These are phyloP conservation scores for Fusarium sterilihyphosum DNA, from an alignment of 2,329 filamentous ascomycete species.

Conservation along the genomic window DNA sequence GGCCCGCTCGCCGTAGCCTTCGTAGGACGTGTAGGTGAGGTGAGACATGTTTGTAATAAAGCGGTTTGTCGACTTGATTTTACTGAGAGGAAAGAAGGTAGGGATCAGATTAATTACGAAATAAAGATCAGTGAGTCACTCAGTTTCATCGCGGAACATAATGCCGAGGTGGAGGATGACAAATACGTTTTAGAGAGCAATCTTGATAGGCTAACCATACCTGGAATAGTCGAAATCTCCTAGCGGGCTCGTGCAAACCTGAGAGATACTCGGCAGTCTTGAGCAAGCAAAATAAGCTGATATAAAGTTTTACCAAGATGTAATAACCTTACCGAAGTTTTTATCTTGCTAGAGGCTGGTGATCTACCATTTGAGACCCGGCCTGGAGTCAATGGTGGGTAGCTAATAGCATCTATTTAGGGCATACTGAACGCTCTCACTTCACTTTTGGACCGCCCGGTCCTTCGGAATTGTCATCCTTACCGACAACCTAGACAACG, in stretches of 20 bases:
- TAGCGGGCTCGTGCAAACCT: too few relatives aligned
- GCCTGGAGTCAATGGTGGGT: rapidly evolving
- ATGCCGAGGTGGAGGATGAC: not conserved
- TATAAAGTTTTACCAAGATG: not conserved
- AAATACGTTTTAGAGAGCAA: rapidly evolving
- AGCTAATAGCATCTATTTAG: too few relatives aligned
- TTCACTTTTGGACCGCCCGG: too few relatives aligned
- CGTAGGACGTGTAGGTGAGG: not conserved
- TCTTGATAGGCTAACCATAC: not conserved
- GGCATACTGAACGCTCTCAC: too few relatives aligned
- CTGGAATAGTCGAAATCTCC: not conserved
- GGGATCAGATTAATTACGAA: not conserved
- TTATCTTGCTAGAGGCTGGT: too few relatives aligned
- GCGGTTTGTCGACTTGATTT: too few relatives aligned
- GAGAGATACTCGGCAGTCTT: not conserved
- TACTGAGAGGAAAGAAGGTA: too few relatives aligned
- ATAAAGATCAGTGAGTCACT: not conserved
- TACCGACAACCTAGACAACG: too few relatives aligned
- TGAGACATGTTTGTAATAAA: not conserved
- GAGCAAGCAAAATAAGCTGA: not conserved
- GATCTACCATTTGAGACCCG: too few relatives aligned
- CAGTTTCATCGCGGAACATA: not conserved
- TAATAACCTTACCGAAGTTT: too few relatives aligned
- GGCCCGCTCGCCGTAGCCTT: not conserved
- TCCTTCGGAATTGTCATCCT: too few relatives aligned